phyloP scores from a whole-genome alignment of 805 yeast genomes.

The Saccharomycopsis selenospora region DNA sequence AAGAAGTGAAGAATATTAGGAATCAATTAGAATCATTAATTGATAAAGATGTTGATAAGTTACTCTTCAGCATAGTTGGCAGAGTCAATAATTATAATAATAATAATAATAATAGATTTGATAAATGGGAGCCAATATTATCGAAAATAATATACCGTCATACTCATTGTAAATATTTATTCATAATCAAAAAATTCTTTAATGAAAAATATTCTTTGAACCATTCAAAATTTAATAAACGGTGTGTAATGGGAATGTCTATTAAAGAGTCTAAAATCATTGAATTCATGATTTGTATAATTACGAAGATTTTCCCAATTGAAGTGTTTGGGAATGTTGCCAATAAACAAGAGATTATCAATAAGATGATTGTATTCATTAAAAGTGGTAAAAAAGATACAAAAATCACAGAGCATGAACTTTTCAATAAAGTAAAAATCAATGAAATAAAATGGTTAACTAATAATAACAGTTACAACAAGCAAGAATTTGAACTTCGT shows the following conservation, averaged over 20 bases:
- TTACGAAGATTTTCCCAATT: slow-evolving; percentile 44
- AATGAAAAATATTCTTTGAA: slow-evolving; percentile 16
- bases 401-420: slow-evolving; percentile 27
- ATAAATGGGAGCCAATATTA: slow-evolving; percentile 3
- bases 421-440: slow-evolving; percentile 33
- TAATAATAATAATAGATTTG: background rate
- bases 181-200: slow-evolving; percentile 33
- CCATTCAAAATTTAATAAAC: slow-evolving; percentile 18
- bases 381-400: slow-evolving; percentile 32
- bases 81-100: too few species aligned
- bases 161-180: slow-evolving; percentile 28
- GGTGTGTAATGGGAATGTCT: slow-evolving; percentile 31
- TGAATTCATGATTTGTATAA: slow-evolving; percentile 35
- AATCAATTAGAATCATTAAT: background rate
- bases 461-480: slow-evolving; percentile 27
- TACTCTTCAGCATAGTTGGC: too few species aligned
- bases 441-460: slow-evolving; percentile 53
- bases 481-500: slow-evolving; percentile 37
- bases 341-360: slow-evolving; percentile 39
- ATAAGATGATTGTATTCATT: slow-evolving; percentile 33
- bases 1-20: background rate
- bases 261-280: slow-evolving; percentile 29
- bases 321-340: slow-evolving; percentile 44
- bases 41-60: background rate
- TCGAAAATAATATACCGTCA: slow-evolving; percentile 30